Evolutionary conservation across 2,329 filamentous ascomycete species (phyloP).

Genomic region (Diplodia scrobiculata): DNA sequence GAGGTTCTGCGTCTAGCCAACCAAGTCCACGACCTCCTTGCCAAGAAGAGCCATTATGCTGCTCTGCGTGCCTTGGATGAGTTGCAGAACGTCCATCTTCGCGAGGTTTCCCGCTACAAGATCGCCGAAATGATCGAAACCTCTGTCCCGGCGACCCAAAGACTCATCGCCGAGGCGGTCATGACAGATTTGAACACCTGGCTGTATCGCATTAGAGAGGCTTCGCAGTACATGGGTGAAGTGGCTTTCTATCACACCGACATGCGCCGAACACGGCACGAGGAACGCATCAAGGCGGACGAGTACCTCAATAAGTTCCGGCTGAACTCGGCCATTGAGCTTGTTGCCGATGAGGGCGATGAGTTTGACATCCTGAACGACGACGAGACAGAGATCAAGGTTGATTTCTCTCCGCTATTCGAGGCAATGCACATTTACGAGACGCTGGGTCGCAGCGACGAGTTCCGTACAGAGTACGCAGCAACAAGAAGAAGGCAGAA

Average conservation of each 20-base stretch:
- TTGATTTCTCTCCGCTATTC: slow-evolving; percentile 91
- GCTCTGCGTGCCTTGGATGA: slow-evolving; percentile 93
- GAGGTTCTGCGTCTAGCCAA: slow-evolving; percentile 92
- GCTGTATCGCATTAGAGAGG: slow-evolving; percentile 92
- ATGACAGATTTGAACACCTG: slow-evolving; percentile 97
- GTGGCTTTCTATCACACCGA: slow-evolving; percentile 97
- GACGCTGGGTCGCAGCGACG: slow-evolving; percentile 87
- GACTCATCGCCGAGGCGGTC: slow-evolving; percentile 90
- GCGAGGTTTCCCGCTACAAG: slow-evolving; percentile 91
- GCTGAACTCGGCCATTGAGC: slow-evolving; percentile 91
- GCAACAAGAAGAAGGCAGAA: slow-evolving; percentile 88
- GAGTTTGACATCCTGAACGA: slow-evolving; percentile 96
- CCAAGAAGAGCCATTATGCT: slow-evolving; percentile 92
- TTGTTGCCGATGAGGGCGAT: slow-evolving; percentile 91
- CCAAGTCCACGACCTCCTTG: slow-evolving; percentile 86
- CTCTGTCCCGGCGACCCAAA: slow-evolving; percentile 89
- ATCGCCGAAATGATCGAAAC: slow-evolving; percentile 95
- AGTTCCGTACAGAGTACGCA: slow-evolving; percentile 88
- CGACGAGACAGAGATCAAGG: slow-evolving; percentile 75
- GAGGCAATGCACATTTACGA: slow-evolving; percentile 97
- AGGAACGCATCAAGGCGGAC: slow-evolving; percentile 76
- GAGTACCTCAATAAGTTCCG: slow-evolving; percentile 79
- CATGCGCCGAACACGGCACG: slow-evolving; percentile 77
- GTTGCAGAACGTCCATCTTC: slow-evolving; percentile 92
- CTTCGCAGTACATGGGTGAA: slow-evolving; percentile 92